A percentile compares a stretch with the other conserved stretches of the same genome.
phyloP scores from a whole-genome alignment of 352 stramenopile genomes.

The Blastocystis sp. region DNA sequence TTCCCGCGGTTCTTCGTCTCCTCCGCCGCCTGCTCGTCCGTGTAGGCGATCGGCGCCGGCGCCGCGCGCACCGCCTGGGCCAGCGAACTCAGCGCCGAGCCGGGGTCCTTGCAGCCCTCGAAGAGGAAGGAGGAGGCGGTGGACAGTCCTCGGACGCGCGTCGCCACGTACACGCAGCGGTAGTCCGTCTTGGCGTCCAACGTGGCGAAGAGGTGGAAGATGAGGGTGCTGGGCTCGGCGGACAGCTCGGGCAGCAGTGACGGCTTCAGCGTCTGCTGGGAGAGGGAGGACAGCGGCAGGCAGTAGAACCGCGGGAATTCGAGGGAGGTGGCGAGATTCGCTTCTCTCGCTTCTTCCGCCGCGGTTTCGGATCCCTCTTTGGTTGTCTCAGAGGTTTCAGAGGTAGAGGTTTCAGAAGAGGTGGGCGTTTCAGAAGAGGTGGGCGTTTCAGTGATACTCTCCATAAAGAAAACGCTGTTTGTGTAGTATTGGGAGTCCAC shows the following conservation, averaged over 20 bases:
- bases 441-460: neutral
- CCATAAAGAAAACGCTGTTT: constrained; percentile 37
- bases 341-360: neutral
- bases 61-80: neutral
- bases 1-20: neutral
- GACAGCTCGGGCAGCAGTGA: neutral
- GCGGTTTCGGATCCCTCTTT: neutral
- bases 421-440: neutral
- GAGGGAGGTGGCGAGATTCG: neutral
- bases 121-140: neutral
- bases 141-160: neutral
- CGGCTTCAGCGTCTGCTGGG: neutral
- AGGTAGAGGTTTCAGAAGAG: neutral
- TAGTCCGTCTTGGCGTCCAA: constrained; percentile 18
- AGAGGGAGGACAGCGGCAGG: neutral
- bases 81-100: neutral
- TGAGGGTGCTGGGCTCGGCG: neutral
- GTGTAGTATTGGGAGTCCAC: constrained; percentile 21
- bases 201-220: neutral
- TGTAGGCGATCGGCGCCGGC: neutral
- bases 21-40: neutral
- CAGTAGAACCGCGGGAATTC: constrained; percentile 32
- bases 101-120: neutral
- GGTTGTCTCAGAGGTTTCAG: neutral
- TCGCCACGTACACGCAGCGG: neutral